phyloP scores from a whole-genome alignment of 2,329 filamentous ascomycete species.

The Trichocomaceae sp. region DNA sequence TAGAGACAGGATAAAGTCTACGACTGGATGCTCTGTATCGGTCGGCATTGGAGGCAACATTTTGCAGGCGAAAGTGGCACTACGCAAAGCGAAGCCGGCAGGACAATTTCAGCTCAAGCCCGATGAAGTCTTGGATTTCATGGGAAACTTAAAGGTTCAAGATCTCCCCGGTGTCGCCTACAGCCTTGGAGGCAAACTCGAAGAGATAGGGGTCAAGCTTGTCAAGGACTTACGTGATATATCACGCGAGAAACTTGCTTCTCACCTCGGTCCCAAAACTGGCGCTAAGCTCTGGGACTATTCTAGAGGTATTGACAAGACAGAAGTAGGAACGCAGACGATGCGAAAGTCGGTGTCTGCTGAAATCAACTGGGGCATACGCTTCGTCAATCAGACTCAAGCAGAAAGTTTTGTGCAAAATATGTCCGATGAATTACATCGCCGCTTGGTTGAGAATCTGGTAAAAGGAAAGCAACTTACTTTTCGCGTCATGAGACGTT shows the following conservation, averaged over 20 bases:
- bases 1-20: conserved; percentile 62
- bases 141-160: conserved; percentile 70
- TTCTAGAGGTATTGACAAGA: conserved; percentile 74
- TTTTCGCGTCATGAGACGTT: conserved; percentile 88
- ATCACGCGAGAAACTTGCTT: conserved; percentile 67
- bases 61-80: conserved; percentile 79
- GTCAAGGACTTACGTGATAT: conserved; percentile 77
- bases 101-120: conserved; percentile 85
- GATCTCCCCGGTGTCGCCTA: conserved; percentile 87
- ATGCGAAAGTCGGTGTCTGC: conserved; percentile 91
- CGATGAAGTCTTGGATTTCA: conserved; percentile 67
- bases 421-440: conserved; percentile 76
- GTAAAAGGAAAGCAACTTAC: conserved; percentile 85
- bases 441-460: conserved; percentile 69
- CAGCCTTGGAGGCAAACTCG: conserved; percentile 79
- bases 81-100: conserved; percentile 88
- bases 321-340: conserved; percentile 78
- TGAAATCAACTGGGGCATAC: conserved; percentile 96
- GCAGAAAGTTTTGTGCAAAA: conserved; percentile 86
- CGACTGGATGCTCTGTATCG: conserved; percentile 80
- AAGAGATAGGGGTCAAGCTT: conserved; percentile 73
- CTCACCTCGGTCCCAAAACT: conserved; percentile 79
- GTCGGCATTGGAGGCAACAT: conserved; percentile 91
- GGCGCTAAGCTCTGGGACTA: conserved; percentile 88
- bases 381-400: conserved; percentile 86